A percentile compares a stretch with the other conserved stretches of the same genome.
phyloP scores from a whole-genome alignment of 345 rosid genomes.

The Excoecaria cochinchinensis region DNA sequence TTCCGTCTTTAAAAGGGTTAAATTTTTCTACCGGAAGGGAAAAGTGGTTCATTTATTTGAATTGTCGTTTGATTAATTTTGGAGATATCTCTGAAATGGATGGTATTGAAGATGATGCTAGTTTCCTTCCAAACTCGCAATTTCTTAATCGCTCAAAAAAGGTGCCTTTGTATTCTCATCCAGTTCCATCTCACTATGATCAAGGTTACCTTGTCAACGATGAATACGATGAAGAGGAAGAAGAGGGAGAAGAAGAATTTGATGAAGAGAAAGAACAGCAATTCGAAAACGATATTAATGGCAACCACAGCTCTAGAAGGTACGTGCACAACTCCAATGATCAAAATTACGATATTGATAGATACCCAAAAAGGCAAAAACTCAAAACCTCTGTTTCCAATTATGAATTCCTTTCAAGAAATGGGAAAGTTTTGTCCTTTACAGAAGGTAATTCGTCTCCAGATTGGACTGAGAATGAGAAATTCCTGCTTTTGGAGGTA shows the following conservation, averaged over 20 bases:
- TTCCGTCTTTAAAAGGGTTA: background rate
- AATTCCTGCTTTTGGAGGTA: slow-evolving; percentile 46
- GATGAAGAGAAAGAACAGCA: slow-evolving; percentile 21
- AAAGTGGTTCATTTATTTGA: background rate
- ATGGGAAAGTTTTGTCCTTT: background rate
- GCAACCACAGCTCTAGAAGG: slow-evolving; percentile 12
- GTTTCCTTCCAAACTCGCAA: slow-evolving; percentile 32
- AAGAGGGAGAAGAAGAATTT: slow-evolving; percentile 22
- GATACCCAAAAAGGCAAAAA: slow-evolving; percentile 43
- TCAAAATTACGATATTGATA: slow-evolving; percentile 25
- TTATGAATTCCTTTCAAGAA: slow-evolving; percentile 31
- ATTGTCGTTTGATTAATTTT: background rate
- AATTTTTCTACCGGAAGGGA: background rate
- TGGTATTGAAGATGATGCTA: slow-evolving; percentile 26
- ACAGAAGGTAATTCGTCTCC: slow-evolving; percentile 4
- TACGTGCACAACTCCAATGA: slow-evolving; percentile 12
- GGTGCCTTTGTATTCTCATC: slow-evolving; percentile 23
- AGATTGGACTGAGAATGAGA: slow-evolving; percentile 43
- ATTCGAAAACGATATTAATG: slow-evolving; percentile 7
- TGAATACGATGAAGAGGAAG: slow-evolving; percentile 24
- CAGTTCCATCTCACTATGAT: slow-evolving; percentile 15
- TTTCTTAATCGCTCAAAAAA: slow-evolving; percentile 29
- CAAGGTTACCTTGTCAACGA: slow-evolving; percentile 27
- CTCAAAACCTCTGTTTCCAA: slow-evolving; percentile 27
- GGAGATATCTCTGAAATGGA: slow-evolving; percentile 20